A percentile compares a stretch with the other conserved stretches of the same genome.
Evolutionary conservation across 257 asterid genomes (phyloP).

Genomic region (Mitragyna speciosa): DNA sequence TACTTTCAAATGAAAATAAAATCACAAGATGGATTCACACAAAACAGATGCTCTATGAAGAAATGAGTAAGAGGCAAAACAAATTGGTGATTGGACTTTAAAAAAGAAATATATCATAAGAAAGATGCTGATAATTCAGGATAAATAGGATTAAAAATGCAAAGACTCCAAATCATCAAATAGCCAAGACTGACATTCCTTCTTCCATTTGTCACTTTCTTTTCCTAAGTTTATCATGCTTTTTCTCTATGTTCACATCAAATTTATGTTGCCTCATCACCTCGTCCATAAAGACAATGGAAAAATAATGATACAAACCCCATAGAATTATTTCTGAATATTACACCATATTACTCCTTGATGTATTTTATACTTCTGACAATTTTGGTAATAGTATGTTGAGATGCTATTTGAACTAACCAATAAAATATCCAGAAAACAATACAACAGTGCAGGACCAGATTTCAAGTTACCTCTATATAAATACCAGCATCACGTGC

Average conservation of each 20-base stretch:
- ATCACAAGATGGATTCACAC: background rate
- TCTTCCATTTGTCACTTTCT: background rate
- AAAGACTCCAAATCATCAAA: background rate
- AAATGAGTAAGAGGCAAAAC: background rate
- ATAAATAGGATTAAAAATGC: background rate
- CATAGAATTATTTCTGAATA: background rate
- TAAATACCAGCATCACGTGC: constrained; percentile 83
- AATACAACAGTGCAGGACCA: background rate
- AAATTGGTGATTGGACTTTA: background rate
- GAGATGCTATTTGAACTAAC: background rate
- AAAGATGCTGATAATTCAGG: background rate
- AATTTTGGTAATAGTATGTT: background rate
- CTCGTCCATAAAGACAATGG: background rate
- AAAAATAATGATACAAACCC: background rate
- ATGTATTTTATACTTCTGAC: background rate
- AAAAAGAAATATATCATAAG: background rate
- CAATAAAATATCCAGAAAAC: background rate
- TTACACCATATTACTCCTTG: background rate
- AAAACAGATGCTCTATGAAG: background rate
- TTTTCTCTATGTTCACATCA: background rate
- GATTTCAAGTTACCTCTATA: constrained; percentile 51
- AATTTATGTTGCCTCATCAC: background rate
- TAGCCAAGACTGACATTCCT: background rate
- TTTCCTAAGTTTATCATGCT: too few species aligned
- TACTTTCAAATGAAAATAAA: background rate